Conservation (phyloP, 306 rosid species). For the Abrus precatorius region DNA sequence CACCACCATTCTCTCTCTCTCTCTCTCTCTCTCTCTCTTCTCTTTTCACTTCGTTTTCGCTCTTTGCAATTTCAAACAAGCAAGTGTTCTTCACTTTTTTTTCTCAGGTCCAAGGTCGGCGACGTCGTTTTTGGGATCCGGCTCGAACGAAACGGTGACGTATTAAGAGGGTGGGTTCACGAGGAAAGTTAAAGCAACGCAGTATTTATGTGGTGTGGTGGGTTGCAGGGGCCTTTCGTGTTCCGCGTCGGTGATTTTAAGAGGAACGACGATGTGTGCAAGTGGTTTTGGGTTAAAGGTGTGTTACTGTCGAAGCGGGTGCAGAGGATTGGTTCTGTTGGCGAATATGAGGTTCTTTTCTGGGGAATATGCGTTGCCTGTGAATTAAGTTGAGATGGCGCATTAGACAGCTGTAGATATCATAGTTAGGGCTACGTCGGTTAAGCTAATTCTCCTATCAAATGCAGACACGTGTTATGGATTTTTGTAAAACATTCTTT, state of each 20-base stretch:
- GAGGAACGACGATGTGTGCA: not conserved
- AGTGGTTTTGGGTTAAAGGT: not conserved
- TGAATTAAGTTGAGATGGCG: conserved; percentile 10
- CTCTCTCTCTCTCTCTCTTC: not conserved
- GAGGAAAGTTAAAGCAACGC: not conserved
- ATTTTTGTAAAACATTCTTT: not conserved
- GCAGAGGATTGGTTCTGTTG: not conserved
- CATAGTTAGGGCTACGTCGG: conserved; percentile 46
- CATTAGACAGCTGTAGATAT: conserved; percentile 35
- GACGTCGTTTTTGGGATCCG: conserved; percentile 51
- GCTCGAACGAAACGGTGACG: conserved; percentile 28
- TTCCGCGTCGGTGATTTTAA: not conserved
- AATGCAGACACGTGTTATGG: not conserved
- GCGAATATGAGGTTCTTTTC: conserved; percentile 7
- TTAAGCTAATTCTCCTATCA: not conserved
- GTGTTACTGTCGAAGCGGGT: not conserved
- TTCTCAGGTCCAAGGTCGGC: not conserved
- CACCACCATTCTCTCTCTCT: conserved; percentile 14
- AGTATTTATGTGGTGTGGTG: conserved; percentile 12
- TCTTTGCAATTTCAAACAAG: conserved; percentile 43
- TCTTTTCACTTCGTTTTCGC: not conserved
- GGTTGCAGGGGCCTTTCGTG: conserved; percentile 20
- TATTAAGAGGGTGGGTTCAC: not conserved
- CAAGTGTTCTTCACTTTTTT: not conserved
- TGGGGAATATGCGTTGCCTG: conserved; percentile 50